Conservation (phyloP, 495 filamentous ascomycete species). For the Xylaria longipes region DNA sequence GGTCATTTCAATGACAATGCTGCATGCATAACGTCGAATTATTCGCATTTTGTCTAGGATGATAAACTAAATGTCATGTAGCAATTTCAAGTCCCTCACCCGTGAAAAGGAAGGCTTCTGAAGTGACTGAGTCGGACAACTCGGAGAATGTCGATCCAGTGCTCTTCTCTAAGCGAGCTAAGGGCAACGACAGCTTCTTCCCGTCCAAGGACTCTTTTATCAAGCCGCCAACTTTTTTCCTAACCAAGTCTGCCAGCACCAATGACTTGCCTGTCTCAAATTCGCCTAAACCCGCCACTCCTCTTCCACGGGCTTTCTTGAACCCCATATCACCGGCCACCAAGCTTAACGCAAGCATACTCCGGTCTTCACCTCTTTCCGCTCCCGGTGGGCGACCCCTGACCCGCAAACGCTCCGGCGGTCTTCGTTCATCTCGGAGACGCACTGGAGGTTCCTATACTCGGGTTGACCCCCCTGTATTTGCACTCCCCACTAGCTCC, state of each 20-base stretch:
- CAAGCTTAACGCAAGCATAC: conserved; percentile 48
- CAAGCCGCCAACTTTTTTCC: conserved; percentile 53
- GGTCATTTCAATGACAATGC: not conserved
- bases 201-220: conserved; percentile 57
- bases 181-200: conserved; percentile 59
- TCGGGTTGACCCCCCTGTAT: conserved; percentile 65
- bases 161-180: conserved; percentile 70
- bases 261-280: conserved; percentile 42
- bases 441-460: conserved; percentile 58
- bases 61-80: conserved; percentile 37
- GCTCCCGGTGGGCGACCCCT: conserved; percentile 69
- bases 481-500: conserved; percentile 42
- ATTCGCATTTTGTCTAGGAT: not conserved
- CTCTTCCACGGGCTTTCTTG: conserved; percentile 48
- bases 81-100: conserved; percentile 45
- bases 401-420: conserved; percentile 64
- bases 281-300: conserved; percentile 43
- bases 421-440: conserved; percentile 65
- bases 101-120: conserved; percentile 54
- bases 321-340: conserved; percentile 55
- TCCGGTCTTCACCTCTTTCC: conserved; percentile 53
- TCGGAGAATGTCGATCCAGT: conserved; percentile 83
- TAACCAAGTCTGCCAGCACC: conserved; percentile 49
- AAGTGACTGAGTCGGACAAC: conserved; percentile 60
- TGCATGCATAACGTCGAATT: not conserved